Percentiles rank a stretch among this genome's conserved stretches.
These are phyloP conservation scores for Amoeboaphelidium occidentale DNA, from an alignment of 371 early-diverging fungal species.

Conservation along the genomic window DNA sequence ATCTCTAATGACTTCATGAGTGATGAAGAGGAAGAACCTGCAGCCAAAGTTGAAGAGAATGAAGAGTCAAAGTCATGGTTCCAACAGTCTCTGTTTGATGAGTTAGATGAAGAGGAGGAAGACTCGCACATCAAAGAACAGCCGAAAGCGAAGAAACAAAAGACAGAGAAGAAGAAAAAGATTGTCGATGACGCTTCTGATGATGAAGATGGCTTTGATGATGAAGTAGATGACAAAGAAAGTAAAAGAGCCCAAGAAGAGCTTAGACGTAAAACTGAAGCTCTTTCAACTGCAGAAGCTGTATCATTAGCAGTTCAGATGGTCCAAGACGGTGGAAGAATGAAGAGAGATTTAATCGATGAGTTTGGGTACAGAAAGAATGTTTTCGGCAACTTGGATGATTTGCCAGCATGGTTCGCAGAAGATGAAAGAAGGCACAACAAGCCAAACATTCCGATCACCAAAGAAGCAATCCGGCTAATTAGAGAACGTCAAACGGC, in stretches of 20 bases:
- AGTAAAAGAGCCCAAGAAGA: slow-evolving; percentile 5
- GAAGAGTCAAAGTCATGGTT: slow-evolving; percentile 48
- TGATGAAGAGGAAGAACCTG: not conserved
- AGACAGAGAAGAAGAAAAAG: slow-evolving; percentile 17
- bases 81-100: slow-evolving; percentile 71
- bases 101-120: slow-evolving; percentile 27
- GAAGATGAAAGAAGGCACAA: slow-evolving; percentile 74
- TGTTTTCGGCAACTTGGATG: slow-evolving; percentile 47
- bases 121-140: too few species aligned
- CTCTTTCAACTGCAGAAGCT: slow-evolving; percentile 74
- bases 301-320: slow-evolving; percentile 66
- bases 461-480: slow-evolving; percentile 77
- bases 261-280: too few species aligned
- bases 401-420: slow-evolving; percentile 72
- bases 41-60: not conserved
- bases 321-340: slow-evolving; percentile 14
- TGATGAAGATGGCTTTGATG: slow-evolving; percentile 14
- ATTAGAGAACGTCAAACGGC: slow-evolving; percentile 52
- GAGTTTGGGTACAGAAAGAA: slow-evolving; percentile 68
- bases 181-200: slow-evolving; percentile 9
- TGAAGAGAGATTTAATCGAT: slow-evolving; percentile 45
- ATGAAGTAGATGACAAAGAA: slow-evolving; percentile 14
- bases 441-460: slow-evolving; percentile 51
- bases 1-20: not conserved
- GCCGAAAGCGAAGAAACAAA: not conserved